Percentiles rank a stretch among this genome's conserved stretches.
phyloP scores from a whole-genome alignment of 202 grass and related monocot genomes.

The Carex arenaria region DNA sequence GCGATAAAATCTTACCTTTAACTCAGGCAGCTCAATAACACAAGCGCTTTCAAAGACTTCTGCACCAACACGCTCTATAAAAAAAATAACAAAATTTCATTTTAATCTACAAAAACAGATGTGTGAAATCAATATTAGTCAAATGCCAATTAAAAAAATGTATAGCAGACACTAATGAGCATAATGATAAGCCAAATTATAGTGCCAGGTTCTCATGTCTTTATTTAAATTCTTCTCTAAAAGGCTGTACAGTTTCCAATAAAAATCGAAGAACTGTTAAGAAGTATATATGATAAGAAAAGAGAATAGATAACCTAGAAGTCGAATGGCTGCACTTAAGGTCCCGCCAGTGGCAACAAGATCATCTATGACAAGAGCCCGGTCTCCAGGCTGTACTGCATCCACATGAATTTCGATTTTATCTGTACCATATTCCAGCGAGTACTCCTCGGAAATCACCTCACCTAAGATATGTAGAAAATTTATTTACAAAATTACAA shows the following conservation, averaged over 20 bases:
- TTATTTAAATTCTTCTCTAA: neutral
- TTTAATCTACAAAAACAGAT: neutral
- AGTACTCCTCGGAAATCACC: slow-evolving; percentile 90
- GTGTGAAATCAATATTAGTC: neutral
- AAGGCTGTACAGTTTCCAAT: neutral
- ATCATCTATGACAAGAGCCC: slow-evolving; percentile 74
- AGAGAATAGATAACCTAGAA: slow-evolving; percentile 55
- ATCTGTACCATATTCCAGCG: slow-evolving; percentile 93
- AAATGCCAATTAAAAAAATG: neutral
- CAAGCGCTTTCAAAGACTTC: slow-evolving; percentile 87
- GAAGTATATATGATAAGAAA: neutral
- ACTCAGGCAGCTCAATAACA: slow-evolving; percentile 87
- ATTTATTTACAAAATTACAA: neutral
- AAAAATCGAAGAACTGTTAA: neutral
- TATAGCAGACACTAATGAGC: neutral
- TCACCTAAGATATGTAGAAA: slow-evolving; percentile 51
- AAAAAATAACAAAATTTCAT: neutral
- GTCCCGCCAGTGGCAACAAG: slow-evolving; percentile 95
- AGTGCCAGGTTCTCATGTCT: neutral
- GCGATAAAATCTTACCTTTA: slow-evolving; percentile 55
- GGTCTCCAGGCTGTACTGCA: slow-evolving; percentile 62
- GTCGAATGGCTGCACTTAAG: slow-evolving; percentile 66
- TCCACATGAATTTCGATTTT: slow-evolving; percentile 96
- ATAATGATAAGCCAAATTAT: neutral
- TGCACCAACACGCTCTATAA: slow-evolving; percentile 84